Percentiles rank a stretch among this genome's conserved stretches.
These are phyloP conservation scores for Arctium lappa DNA, from an alignment of 129 eudicot species.

Conservation along the genomic window DNA sequence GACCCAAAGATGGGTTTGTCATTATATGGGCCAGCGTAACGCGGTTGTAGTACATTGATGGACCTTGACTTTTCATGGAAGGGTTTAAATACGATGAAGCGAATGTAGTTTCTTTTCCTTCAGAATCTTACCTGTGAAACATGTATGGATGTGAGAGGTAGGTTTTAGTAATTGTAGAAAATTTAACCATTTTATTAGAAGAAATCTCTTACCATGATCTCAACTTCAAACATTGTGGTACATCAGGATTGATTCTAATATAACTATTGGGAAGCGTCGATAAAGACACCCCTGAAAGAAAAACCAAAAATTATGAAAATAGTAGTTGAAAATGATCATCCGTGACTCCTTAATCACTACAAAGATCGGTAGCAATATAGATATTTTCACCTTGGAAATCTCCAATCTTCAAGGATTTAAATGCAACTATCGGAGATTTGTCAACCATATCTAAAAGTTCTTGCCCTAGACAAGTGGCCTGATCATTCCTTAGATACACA, in stretches of 20 bases:
- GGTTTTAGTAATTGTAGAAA: too few species aligned
- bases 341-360: neutral
- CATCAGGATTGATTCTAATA: conserved; percentile 8
- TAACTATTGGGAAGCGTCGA: conserved; percentile 48
- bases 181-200: too few species aligned
- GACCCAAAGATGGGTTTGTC: conserved; percentile 50
- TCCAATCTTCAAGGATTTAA: conserved; percentile 58
- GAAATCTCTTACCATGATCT: too few species aligned
- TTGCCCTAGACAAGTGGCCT: conserved; percentile 55
- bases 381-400: conserved; percentile 48
- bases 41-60: conserved; percentile 48
- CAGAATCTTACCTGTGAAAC: too few species aligned
- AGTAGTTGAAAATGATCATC: too few species aligned
- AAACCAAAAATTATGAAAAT: neutral
- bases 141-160: too few species aligned
- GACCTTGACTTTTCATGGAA: conserved; percentile 36
- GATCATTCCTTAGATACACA: conserved; percentile 61
- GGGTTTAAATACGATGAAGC: conserved; percentile 39
- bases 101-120: too few species aligned
- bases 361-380: neutral
- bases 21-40: conserved; percentile 48
- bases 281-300: conserved; percentile 47
- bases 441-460: conserved; percentile 64
- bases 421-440: conserved; percentile 60
- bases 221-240: too few species aligned